Evolutionary conservation across 176 grass and related monocot genomes (phyloP), one percentile per base, ranked within the genome.

Genomic region (Eragrostis curvula): DNA sequence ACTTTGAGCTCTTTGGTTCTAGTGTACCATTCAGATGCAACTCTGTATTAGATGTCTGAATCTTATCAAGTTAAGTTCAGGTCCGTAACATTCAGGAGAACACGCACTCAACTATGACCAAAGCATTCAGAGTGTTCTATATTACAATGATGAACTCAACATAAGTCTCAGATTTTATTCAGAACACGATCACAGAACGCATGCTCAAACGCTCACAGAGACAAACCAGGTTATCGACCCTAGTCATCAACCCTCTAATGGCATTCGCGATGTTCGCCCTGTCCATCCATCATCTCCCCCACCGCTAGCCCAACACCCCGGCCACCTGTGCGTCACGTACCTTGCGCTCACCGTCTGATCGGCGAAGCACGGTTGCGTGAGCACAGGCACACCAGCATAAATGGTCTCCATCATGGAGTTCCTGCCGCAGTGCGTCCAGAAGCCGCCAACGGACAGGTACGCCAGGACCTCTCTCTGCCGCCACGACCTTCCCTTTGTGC

Each of bases 361-460:
- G 5, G 70, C 76, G 30, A 89, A 89, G 81, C 40, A 75, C 0
- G 82, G 82, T 24, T 65, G 48, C 27, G 48, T 66, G 0, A 84
- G 45, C 87, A 88, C 57, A 8, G 87, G 87, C 32, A 88, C 75
- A 9, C 87, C 81, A 12, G 23, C 81, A 44, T 57, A 83, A 12
- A 73, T 53, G 14, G 28, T 42, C 43, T 80, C 75, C 8, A 87
- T 32, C 16, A 12, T 25, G 40, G 87, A 89, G 83, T 89, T 89
- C 87, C 87, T 85, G 3, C 87, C 87, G 15, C 87, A 85, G 57
- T 85, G 87, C 43, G 89, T 78, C 71, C 69, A 80, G 77, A 86
- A 86, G 3, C 36, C 71, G 0, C 63, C 71, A 3, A 70, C 9
- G 5, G 78, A 69, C 1, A 20, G 1, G 61, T 81, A 69, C 0